phyloP scores from a whole-genome alignment of 192 early-diverging fungal genomes.

The Helicostylum pulchrum region DNA sequence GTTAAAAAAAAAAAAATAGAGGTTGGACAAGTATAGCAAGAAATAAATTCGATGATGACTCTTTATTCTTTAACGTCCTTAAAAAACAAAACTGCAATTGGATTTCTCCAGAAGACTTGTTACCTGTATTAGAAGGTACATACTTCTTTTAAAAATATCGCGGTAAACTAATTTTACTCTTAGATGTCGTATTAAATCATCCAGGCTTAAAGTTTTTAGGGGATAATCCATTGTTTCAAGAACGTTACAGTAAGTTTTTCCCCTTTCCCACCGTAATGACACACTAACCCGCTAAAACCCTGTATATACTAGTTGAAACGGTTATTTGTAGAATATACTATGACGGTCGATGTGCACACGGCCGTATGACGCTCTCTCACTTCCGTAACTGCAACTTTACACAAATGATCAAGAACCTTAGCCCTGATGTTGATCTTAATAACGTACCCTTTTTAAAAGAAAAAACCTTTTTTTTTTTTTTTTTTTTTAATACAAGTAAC shows the following conservation, averaged over 20 bases:
- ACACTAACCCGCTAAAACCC: slow-evolving; percentile 2
- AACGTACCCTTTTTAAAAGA: slow-evolving; percentile 41
- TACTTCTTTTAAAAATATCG: not conserved
- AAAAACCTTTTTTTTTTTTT: not conserved
- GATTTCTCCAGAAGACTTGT: slow-evolving; percentile 65
- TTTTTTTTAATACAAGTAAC: not conserved
- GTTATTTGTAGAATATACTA: slow-evolving; percentile 89
- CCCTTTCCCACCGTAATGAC: not conserved
- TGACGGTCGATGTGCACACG: slow-evolving; percentile 58
- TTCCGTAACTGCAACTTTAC: slow-evolving; percentile 66
- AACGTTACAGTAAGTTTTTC: slow-evolving; percentile 73
- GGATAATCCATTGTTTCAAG: slow-evolving; percentile 76
- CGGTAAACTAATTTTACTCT: not conserved
- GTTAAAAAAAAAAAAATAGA: slow-evolving; percentile 29
- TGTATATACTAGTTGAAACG: slow-evolving; percentile 69
- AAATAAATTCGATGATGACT: slow-evolving; percentile 40
- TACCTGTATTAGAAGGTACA: slow-evolving; percentile 61
- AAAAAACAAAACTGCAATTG: slow-evolving; percentile 39
- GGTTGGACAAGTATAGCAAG: slow-evolving; percentile 45
- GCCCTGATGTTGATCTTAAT: slow-evolving; percentile 71
- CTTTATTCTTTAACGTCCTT: slow-evolving; percentile 59
- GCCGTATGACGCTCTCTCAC: slow-evolving; percentile 74
- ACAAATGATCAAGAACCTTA: slow-evolving; percentile 60
- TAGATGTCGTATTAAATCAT: slow-evolving; percentile 80
- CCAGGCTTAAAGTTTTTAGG: slow-evolving; percentile 85